Evolutionary conservation across 2,329 filamentous ascomycete genomes (phyloP).

Genomic region (Alternaria dauci): DNA sequence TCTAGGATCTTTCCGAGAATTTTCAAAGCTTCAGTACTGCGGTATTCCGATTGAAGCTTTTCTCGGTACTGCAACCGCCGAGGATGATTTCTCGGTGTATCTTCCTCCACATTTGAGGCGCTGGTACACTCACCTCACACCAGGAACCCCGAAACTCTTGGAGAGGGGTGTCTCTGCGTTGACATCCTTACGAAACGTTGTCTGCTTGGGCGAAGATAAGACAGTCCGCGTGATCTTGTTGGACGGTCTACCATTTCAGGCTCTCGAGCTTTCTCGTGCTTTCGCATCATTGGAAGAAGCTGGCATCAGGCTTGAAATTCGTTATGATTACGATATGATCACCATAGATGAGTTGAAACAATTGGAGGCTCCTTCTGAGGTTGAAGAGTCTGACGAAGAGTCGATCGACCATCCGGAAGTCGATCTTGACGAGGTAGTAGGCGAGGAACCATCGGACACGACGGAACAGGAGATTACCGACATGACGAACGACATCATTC

Average conservation of each 20-base stretch:
- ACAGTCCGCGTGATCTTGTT: neutral
- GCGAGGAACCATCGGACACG: neutral
- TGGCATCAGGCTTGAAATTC: neutral
- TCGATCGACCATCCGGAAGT: neutral
- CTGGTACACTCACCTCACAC: neutral
- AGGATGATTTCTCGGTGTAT: neutral
- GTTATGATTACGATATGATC: neutral
- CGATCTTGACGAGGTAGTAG: neutral
- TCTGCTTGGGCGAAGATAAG: neutral
- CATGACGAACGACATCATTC: neutral
- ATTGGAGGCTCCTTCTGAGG: neutral
- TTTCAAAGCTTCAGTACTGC: neutral
- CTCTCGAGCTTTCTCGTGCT: neutral
- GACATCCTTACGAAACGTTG: neutral
- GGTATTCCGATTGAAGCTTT: neutral
- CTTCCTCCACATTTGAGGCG: neutral
- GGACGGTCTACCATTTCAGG: neutral
- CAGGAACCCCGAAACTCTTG: neutral
- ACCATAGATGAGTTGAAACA: neutral
- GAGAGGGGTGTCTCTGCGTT: neutral
- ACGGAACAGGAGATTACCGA: neutral
- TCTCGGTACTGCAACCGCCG: neutral
- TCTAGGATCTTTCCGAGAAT: conserved; percentile 11
- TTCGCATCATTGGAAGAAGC: neutral
- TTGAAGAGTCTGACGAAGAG: neutral